A percentile compares a stretch with the other conserved stretches of the same genome.
These are phyloP conservation scores for Rhodofomes roseus DNA, from an alignment of 1,284 basidiomycete species.

Conservation along the genomic window DNA sequence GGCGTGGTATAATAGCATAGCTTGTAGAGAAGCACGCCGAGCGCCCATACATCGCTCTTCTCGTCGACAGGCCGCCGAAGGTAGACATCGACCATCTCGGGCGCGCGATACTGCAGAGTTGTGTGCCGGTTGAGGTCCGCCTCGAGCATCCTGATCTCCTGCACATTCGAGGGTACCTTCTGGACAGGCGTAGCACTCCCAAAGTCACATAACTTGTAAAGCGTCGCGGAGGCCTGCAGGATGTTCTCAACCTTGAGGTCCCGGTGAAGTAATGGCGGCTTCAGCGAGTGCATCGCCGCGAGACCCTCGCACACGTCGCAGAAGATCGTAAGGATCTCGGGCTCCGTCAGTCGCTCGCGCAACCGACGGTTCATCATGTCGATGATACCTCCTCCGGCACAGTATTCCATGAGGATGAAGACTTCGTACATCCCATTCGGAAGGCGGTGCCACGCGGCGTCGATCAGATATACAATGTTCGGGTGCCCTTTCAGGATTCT, in stretches of 20 bases:
- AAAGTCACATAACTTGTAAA: slow-evolving; percentile 98
- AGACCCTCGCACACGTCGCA: slow-evolving; percentile 93
- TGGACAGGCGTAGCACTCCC: slow-evolving; percentile 86
- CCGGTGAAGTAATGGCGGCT: slow-evolving; percentile 88
- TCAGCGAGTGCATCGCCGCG: slow-evolving; percentile 93
- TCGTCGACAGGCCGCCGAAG: slow-evolving; percentile 83
- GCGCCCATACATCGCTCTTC: slow-evolving; percentile 83
- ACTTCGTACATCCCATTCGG: slow-evolving; percentile 89
- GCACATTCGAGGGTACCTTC: slow-evolving; percentile 67
- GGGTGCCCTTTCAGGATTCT: slow-evolving; percentile 85
- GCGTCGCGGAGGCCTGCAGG: slow-evolving; percentile 70
- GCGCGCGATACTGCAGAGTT: slow-evolving; percentile 93
- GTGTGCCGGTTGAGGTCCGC: slow-evolving; percentile 93
- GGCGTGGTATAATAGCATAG: slow-evolving; percentile 98
- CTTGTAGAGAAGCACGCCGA: slow-evolving; percentile 78
- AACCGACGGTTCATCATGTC: slow-evolving; percentile 98
- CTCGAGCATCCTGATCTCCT: slow-evolving; percentile 85
- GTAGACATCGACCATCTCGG: slow-evolving; percentile 97
- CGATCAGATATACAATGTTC: slow-evolving; percentile 91
- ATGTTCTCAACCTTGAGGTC: slow-evolving; percentile 99
- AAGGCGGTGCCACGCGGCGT: slow-evolving; percentile 86
- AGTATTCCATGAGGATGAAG: slow-evolving; percentile 99
- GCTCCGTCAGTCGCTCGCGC: slow-evolving; percentile 89
- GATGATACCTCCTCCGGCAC: slow-evolving; percentile 93
- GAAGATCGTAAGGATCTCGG: slow-evolving; percentile 97